Base-by-base conservation (phyloP, 768 basidiomycete species). In the Leccinum boreale region DNA sequence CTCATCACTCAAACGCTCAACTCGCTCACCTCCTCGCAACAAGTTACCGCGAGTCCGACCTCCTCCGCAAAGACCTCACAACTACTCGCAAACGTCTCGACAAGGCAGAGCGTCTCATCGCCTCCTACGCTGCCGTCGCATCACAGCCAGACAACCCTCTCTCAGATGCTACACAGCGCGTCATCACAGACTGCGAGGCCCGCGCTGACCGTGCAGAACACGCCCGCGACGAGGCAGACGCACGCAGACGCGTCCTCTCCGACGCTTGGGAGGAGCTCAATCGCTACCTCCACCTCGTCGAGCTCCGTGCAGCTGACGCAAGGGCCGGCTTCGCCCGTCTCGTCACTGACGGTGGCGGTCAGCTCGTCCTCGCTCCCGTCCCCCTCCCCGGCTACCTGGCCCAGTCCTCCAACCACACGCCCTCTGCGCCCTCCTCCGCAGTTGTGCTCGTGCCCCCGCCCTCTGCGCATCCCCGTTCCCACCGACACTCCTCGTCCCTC, bases 11-110 rank as follows among this genome's bases (percentile, higher is more conserved):
- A 17, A 76, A 83, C 62, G 73, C 83, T 1, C 78, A 81, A 57
- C 83, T 88, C 65, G 85, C 86, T 14, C 62, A 74, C 7, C 78
- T 87, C 50, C 83, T 89, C 66, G 66, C 80, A 5, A 73, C 78
- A 36, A 76, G 81, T 48, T 82, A 82, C 64, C 74, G 74, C 62
- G 85, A 87, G 47, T 67, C 72, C 35, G 86, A 87, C 11, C 12
- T 53, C 21, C 78, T 87, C 49, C 75, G 77, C 19, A 75, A 74
- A 35, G 83, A 87, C 57, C 80, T 87, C 60, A 57, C 65, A 2
- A 17, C 61, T 0, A 58, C 72, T 0, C 68, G 70, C 31, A 78
- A 76, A 53, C 78, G 84, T 47, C 80, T 81, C 0, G 85, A 85
- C 45, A 78, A 81, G 60, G 77, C 81, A 0, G 87, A 87, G 52